Evolutionary conservation across 169 alveolate genomes (phyloP).

Genomic region (Neospora caninum): DNA sequence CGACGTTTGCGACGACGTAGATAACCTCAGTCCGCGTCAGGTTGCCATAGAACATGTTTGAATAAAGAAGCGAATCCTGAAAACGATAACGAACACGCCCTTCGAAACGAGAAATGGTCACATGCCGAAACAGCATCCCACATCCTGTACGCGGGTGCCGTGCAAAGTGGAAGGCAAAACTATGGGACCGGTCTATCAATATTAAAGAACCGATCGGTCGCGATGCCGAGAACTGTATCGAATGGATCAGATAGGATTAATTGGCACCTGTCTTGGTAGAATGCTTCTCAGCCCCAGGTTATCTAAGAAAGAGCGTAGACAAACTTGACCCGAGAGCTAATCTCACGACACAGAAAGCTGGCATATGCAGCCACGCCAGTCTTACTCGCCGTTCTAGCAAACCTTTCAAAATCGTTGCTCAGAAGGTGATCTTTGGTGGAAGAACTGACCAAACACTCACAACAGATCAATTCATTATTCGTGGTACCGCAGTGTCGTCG

Average conservation of each 20-base stretch:
- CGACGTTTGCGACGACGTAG: slow-evolving; percentile 54
- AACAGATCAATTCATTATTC: no score
- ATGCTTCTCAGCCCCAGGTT: no score
- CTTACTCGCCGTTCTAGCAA: not conserved
- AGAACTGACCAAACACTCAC: no score
- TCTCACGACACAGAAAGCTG: no score
- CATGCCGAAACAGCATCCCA: not conserved
- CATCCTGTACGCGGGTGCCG: not conserved
- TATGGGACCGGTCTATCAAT: not conserved
- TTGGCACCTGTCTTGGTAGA: no score
- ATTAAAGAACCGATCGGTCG: not conserved
- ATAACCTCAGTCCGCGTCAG: slow-evolving; percentile 65
- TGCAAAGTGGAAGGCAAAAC: not conserved
- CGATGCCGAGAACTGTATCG: not conserved
- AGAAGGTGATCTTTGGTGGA: no score
- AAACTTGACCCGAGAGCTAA: no score
- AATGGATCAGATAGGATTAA: no score
- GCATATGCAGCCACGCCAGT: no score
- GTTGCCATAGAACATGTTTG: slow-evolving; percentile 58
- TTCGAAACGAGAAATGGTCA: not conserved
- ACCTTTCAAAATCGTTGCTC: not conserved
- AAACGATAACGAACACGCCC: not conserved
- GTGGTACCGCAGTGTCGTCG: no score
- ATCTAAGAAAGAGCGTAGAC: no score
- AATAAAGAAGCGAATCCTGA: slow-evolving; percentile 53